Conservation (phyloP, 495 filamentous ascomycete species). For the Annulohypoxylon moriforme region DNA sequence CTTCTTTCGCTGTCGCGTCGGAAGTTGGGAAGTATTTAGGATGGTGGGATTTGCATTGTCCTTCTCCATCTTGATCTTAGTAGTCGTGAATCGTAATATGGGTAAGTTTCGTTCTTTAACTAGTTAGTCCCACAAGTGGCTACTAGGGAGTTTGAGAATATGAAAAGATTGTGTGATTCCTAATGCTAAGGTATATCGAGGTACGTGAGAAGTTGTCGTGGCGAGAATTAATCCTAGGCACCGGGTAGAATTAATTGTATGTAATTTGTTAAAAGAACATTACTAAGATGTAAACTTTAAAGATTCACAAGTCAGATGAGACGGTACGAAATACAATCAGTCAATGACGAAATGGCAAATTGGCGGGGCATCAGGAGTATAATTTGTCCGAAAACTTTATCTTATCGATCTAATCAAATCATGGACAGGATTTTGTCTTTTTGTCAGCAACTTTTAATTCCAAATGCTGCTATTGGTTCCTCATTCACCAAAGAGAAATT, state of each 20-base stretch:
- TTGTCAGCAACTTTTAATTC: conserved; percentile 10
- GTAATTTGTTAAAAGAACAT: not conserved
- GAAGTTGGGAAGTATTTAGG: conserved; percentile 87
- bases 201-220: conserved; percentile 11
- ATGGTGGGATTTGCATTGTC: conserved; percentile 97
- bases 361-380: conserved; percentile 19
- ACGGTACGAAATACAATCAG: not conserved
- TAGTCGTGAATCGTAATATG: not conserved
- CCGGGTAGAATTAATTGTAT: not conserved
- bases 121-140: not conserved
- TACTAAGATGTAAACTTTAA: not conserved
- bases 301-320: conserved; percentile 1
- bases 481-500: not conserved
- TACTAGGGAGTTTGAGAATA: too few relatives aligned
- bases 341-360: not conserved
- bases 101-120: not conserved
- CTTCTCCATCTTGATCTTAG: conserved; percentile 48
- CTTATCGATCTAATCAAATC: conserved; percentile 40
- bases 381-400: conserved; percentile 29
- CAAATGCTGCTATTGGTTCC: conserved; percentile 8
- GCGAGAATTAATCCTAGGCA: not conserved
- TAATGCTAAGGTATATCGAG: not conserved
- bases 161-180: not conserved
- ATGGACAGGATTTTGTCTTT: not conserved
- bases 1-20: conserved; percentile 72